These are phyloP conservation scores for Claviceps sp. DNA, from an alignment of 2,329 filamentous ascomycete genomes.

Conservation along the genomic window DNA sequence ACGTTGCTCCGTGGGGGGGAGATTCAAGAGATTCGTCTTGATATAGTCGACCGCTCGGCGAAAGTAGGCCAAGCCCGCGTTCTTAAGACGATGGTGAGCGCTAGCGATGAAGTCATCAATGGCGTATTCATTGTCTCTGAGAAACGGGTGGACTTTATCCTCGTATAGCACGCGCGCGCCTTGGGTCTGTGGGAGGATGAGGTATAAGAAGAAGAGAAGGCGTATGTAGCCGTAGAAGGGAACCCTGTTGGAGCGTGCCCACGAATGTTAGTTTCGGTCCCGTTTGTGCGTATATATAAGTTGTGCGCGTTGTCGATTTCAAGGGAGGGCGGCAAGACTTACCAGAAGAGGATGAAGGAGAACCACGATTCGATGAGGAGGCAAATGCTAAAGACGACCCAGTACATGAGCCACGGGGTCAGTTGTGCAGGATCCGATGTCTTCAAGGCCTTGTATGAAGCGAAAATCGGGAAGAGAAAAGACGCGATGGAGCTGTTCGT, in stretches of 20 bases:
- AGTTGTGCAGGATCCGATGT: slow-evolving; percentile 79
- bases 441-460: slow-evolving; percentile 95
- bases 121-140: slow-evolving; percentile 69
- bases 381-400: slow-evolving; percentile 77
- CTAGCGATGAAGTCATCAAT: slow-evolving; percentile 85
- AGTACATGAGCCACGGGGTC: slow-evolving; percentile 98
- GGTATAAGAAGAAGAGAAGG: slow-evolving; percentile 76
- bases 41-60: slow-evolving; percentile 58
- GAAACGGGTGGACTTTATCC: slow-evolving; percentile 74
- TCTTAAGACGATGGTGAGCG: slow-evolving; percentile 64
- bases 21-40: slow-evolving; percentile 65
- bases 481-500: slow-evolving; percentile 61
- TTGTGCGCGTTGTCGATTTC: neutral
- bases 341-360: slow-evolving; percentile 76
- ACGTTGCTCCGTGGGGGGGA: slow-evolving; percentile 30
- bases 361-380: slow-evolving; percentile 78
- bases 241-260: slow-evolving; percentile 38
- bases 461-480: slow-evolving; percentile 89
- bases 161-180: slow-evolving; percentile 80
- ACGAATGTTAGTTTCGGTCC: neutral
- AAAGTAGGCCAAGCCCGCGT: slow-evolving; percentile 63
- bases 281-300: neutral
- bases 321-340: neutral
- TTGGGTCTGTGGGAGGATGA: slow-evolving; percentile 95
- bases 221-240: slow-evolving; percentile 92